Evolutionary conservation across 1,284 basidiomycete species (phyloP).

Genomic region (Exobasidium rhododendri): DNA sequence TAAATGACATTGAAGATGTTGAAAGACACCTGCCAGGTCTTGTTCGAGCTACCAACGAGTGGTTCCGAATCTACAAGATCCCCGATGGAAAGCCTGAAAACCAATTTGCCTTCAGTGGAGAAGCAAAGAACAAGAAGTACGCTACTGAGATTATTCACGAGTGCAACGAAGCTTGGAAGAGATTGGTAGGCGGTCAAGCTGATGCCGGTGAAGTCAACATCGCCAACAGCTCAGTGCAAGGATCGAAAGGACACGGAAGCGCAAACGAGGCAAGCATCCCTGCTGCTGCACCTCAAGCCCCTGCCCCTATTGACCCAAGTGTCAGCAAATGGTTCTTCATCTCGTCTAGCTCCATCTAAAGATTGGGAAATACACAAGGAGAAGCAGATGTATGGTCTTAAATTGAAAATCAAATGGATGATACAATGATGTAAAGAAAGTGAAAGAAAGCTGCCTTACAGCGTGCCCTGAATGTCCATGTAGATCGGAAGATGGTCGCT

Average conservation of each 20-base stretch:
- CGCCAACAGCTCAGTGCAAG: slow-evolving; percentile 64
- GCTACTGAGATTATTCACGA: slow-evolving; percentile 98
- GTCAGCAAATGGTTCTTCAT: slow-evolving; percentile 56
- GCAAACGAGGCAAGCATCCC: slow-evolving; percentile 69
- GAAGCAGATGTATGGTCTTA: neutral
- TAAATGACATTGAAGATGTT: slow-evolving; percentile 99
- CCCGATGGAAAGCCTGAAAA: slow-evolving; percentile 98
- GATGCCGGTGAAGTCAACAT: slow-evolving; percentile 43
- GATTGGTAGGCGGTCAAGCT: slow-evolving; percentile 75
- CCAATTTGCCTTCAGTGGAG: slow-evolving; percentile 97
- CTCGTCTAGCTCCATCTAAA: slow-evolving; percentile 12
- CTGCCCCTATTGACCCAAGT: slow-evolving; percentile 53
- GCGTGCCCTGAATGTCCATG: slow-evolving; percentile 10
- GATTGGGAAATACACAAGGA: no score
- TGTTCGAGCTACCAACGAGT: slow-evolving; percentile 76
- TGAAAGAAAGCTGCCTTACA: no score
- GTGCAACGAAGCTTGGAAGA: slow-evolving; percentile 97
- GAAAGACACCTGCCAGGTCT: slow-evolving; percentile 96
- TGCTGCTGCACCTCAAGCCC: slow-evolving; percentile 63
- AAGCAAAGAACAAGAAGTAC: slow-evolving; percentile 99
- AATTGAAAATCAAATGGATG: no score
- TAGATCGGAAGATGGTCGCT: slow-evolving; percentile 18
- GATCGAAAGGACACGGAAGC: slow-evolving; percentile 73
- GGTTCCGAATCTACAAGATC: slow-evolving; percentile 83
- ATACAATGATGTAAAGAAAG: no score